Evolutionary conservation across 2,329 filamentous ascomycete species (phyloP).

Genomic region (Hyphodiscus sp.): DNA sequence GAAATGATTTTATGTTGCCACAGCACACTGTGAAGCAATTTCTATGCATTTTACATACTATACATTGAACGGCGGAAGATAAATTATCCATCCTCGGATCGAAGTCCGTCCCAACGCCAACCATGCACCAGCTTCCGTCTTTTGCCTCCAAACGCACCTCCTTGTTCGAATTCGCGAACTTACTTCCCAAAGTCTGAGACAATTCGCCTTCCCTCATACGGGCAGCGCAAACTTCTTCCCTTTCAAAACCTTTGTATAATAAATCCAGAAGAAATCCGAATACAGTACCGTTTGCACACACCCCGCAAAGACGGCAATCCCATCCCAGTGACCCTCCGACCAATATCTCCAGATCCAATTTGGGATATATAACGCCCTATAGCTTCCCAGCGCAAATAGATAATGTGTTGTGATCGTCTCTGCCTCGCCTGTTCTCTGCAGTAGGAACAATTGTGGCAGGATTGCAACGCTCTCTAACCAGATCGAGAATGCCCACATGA

Average conservation of each 20-base stretch:
- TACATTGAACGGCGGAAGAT: conserved; percentile 13
- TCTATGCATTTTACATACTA: conserved; percentile 19
- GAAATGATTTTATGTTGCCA: not conserved
- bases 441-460: conserved; percentile 94
- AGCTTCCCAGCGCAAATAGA: conserved; percentile 84
- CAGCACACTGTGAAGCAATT: not conserved
- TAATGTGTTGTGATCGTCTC: conserved; percentile 99
- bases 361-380: conserved; percentile 92
- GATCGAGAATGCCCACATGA: conserved; percentile 96
- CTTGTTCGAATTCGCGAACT: conserved; percentile 1
- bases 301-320: conserved; percentile 81
- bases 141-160: not conserved
- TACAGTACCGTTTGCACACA: conserved; percentile 92
- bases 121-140: conserved; percentile 15
- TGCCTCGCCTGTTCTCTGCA: conserved; percentile 93
- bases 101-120: conserved; percentile 25
- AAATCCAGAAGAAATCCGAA: conserved; percentile 99
- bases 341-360: conserved; percentile 96
- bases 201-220: conserved; percentile 45
- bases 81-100: conserved; percentile 12
- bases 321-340: conserved; percentile 73
- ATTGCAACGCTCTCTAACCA: conserved; percentile 98
- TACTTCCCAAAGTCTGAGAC: not conserved
- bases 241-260: conserved; percentile 93
- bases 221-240: conserved; percentile 84